A percentile compares a stretch with the other conserved stretches of the same genome.
These are phyloP conservation scores for Metschnikowia arizonensis DNA, from an alignment of 805 yeast species.

Conservation along the genomic window DNA sequence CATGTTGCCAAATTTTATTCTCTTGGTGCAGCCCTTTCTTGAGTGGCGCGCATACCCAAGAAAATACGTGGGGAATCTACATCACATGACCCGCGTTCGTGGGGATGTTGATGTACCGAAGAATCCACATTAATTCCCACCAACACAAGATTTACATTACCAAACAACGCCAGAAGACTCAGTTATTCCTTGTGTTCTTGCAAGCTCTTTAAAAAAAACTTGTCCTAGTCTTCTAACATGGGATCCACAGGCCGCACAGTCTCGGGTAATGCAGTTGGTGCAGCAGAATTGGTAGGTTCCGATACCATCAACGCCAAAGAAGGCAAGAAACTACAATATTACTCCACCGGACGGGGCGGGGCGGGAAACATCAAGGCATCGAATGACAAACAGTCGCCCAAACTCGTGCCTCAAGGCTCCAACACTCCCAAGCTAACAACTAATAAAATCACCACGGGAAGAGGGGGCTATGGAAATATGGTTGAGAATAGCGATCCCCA, in stretches of 20 bases:
- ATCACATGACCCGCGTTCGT: constrained; percentile 6
- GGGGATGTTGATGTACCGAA: background rate
- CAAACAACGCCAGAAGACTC: background rate
- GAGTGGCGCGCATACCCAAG: constrained; percentile 5
- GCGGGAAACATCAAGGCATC: constrained; percentile 61
- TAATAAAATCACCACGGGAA: constrained; percentile 61
- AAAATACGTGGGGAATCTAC: background rate
- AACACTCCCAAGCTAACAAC: constrained; percentile 57
- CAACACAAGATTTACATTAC: background rate
- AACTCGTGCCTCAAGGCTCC: constrained; percentile 54
- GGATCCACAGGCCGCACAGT: constrained; percentile 38
- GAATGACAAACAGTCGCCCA: constrained; percentile 44
- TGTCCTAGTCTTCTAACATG: constrained; percentile 5
- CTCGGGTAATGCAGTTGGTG: constrained; percentile 34
- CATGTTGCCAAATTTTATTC: no score
- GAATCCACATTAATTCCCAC: background rate
- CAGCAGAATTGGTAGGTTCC: constrained; percentile 10
- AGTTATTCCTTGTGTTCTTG: background rate
- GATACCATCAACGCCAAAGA: constrained; percentile 7
- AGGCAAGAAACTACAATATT: constrained; percentile 29
- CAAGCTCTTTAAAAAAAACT: no score
- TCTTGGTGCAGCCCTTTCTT: background rate
- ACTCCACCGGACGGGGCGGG: constrained; percentile 78
- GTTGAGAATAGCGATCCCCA: constrained; percentile 55
- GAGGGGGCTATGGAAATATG: constrained; percentile 82